phyloP scores from a whole-genome alignment of 805 yeast genomes.

The Saturnispora zaruensis region DNA sequence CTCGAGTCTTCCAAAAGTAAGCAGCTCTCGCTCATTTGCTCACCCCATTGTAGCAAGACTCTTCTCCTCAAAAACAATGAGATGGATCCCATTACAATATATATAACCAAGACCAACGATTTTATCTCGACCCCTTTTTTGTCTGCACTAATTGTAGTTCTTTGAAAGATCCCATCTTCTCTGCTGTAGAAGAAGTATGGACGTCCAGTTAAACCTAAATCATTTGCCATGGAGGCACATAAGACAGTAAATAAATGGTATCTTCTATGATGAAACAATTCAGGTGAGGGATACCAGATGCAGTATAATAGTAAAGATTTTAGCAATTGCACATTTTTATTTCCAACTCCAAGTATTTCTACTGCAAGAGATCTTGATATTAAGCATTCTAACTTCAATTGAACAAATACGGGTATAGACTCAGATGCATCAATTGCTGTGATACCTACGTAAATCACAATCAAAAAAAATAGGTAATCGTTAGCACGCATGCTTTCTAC shows the following conservation, averaged over 20 bases:
- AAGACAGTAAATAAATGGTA: constrained; percentile 61
- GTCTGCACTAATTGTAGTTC: constrained; percentile 29
- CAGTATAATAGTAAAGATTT: constrained; percentile 53
- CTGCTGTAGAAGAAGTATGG: constrained; percentile 35
- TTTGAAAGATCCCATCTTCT: constrained; percentile 33
- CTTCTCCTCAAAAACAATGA: constrained; percentile 59
- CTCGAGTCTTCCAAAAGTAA: constrained; percentile 33
- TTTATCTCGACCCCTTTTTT: constrained; percentile 38
- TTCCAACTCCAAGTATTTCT: constrained; percentile 62
- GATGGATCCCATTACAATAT: constrained; percentile 53
- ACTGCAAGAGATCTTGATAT: constrained; percentile 42
- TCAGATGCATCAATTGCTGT: constrained; percentile 28
- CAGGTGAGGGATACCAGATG: constrained; percentile 80
- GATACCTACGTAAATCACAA: constrained; percentile 56
- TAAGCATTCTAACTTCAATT: constrained; percentile 43
- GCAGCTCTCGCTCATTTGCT: constrained; percentile 57
- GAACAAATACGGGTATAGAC: constrained; percentile 30
- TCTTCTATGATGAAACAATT: constrained; percentile 69
- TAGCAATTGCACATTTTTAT: constrained; percentile 59
- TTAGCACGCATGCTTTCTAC: constrained; percentile 40
- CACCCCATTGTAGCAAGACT: constrained; percentile 54
- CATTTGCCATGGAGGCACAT: constrained; percentile 62
- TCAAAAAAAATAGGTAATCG: constrained; percentile 54
- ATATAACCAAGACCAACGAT: constrained; percentile 48
- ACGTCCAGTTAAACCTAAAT: constrained; percentile 61